A percentile compares a stretch with the other conserved stretches of the same genome.
These are phyloP conservation scores for Lolium multiflorum DNA, from an alignment of 176 grass and related monocot species.

Conservation along the genomic window DNA sequence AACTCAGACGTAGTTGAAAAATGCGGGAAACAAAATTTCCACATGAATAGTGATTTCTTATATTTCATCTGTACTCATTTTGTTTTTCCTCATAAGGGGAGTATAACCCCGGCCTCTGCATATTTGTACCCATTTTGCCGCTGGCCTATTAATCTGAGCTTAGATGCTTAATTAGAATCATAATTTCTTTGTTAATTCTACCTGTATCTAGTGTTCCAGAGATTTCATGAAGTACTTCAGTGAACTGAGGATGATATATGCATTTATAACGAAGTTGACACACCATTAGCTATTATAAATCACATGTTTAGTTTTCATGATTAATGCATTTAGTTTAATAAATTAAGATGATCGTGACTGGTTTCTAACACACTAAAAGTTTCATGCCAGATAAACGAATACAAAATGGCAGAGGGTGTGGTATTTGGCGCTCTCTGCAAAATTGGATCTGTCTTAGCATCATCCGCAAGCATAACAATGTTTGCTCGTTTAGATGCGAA, in stretches of 20 bases:
- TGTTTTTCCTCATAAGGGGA: too few species aligned
- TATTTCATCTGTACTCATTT: neutral
- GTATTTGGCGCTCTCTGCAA: slow-evolving; percentile 4
- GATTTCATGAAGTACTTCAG: neutral
- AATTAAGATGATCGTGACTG: neutral
- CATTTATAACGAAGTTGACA: neutral
- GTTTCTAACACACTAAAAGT: neutral
- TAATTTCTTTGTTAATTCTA: neutral
- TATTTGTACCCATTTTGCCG: neutral
- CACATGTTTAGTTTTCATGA: neutral
- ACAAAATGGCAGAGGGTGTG: slow-evolving; percentile 23
- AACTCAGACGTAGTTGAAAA: neutral
- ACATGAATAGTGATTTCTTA: neutral
- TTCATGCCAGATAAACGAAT: neutral
- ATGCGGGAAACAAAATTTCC: neutral
- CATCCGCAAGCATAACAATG: slow-evolving; percentile 35
- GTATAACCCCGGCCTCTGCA: too few species aligned
- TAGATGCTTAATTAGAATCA: neutral
- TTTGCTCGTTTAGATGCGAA: slow-evolving; percentile 10
- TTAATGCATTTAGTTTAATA: neutral
- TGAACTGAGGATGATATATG: neutral
- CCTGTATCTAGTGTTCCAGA: neutral
- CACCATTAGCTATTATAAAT: neutral
- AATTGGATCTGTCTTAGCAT: slow-evolving; percentile 27
- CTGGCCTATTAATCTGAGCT: neutral